A percentile compares a stretch with the other conserved stretches of the same genome.
Conservation (phyloP, 2,329 filamentous ascomycete species). For the Capronia coronata region DNA sequence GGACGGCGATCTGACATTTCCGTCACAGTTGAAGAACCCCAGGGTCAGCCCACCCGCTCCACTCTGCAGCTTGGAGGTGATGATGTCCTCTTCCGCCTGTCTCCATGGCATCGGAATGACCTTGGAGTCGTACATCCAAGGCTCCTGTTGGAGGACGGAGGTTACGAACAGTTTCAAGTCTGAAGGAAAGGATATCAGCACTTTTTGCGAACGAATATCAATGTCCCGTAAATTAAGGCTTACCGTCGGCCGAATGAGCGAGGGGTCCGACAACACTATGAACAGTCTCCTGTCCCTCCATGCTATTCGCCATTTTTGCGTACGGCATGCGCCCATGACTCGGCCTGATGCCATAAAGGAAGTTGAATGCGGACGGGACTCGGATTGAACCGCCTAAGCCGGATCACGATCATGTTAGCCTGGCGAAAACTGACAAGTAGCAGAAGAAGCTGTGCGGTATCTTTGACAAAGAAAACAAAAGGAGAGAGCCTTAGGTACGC, state of each 20-base stretch:
- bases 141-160: conserved; percentile 51
- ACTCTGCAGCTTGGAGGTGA: conserved; percentile 19
- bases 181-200: conserved; percentile 31
- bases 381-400: conserved; percentile 46
- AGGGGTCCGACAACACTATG: conserved; percentile 58
- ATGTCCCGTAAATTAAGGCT: not conserved
- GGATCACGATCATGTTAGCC: not conserved
- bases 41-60: conserved; percentile 28
- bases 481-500: conserved; percentile 3
- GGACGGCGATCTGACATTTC: conserved; percentile 24
- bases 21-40: conserved; percentile 34
- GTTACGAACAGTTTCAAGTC: conserved; percentile 46
- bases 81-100: conserved; percentile 36
- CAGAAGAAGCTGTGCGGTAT: no score
- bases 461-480: no score
- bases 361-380: conserved; percentile 53
- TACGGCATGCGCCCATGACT: conserved; percentile 48
- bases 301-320: conserved; percentile 53
- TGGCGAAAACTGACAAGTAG: not conserved
- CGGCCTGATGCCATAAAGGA: conserved; percentile 50
- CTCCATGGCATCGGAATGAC: conserved; percentile 61
- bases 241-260: conserved; percentile 48
- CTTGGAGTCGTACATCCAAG: conserved; percentile 61
- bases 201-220: no score
- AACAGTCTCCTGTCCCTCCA: conserved; percentile 57